phyloP scores from a whole-genome alignment of 208 protist genomes.

The Trypanosomatidae sp. region DNA sequence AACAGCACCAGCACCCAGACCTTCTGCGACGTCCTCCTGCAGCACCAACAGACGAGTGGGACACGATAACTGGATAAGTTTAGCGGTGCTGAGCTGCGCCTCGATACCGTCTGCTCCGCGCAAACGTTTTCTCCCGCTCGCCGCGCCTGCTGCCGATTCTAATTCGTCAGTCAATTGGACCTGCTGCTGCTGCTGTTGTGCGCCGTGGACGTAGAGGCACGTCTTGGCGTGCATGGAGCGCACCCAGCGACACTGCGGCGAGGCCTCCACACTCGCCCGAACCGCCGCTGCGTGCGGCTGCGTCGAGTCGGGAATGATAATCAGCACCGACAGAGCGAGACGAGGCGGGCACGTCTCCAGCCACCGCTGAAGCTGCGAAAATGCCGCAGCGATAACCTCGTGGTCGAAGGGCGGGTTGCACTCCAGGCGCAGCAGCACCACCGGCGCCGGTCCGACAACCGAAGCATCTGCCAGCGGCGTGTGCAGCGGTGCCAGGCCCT shows the following conservation, averaged over 20 bases:
- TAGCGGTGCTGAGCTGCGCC: not conserved
- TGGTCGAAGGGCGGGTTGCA: slow-evolving; percentile 49
- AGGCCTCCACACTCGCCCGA: slow-evolving; percentile 23
- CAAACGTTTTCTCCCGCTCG: not conserved
- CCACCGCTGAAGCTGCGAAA: slow-evolving; percentile 29
- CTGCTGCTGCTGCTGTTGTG: slow-evolving; percentile 19
- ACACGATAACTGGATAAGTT: slow-evolving; percentile 34
- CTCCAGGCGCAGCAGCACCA: slow-evolving; percentile 21
- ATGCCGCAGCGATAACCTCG: slow-evolving; percentile 35
- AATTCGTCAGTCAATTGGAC: too few relatives aligned
- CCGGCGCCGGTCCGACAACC: too few relatives aligned
- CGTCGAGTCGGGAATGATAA: slow-evolving; percentile 35
- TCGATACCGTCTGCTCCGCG: not conserved
- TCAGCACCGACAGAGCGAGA: slow-evolving; percentile 25
- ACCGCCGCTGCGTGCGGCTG: slow-evolving; percentile 27
- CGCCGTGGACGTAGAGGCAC: slow-evolving; percentile 36
- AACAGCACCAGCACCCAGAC: slow-evolving; percentile 4
- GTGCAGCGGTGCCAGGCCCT: too few relatives aligned
- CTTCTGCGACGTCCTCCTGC: slow-evolving; percentile 31
- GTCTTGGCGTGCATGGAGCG: slow-evolving; percentile 14
- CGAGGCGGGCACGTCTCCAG: slow-evolving; percentile 2
- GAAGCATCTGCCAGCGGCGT: too few relatives aligned
- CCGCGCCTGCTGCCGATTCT: too few relatives aligned
- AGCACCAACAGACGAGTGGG: slow-evolving; percentile 37
- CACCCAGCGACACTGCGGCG: slow-evolving; percentile 31